These are phyloP conservation scores for Pyricularia sp. DNA, from an alignment of 2,329 filamentous ascomycete species.

Conservation along the genomic window DNA sequence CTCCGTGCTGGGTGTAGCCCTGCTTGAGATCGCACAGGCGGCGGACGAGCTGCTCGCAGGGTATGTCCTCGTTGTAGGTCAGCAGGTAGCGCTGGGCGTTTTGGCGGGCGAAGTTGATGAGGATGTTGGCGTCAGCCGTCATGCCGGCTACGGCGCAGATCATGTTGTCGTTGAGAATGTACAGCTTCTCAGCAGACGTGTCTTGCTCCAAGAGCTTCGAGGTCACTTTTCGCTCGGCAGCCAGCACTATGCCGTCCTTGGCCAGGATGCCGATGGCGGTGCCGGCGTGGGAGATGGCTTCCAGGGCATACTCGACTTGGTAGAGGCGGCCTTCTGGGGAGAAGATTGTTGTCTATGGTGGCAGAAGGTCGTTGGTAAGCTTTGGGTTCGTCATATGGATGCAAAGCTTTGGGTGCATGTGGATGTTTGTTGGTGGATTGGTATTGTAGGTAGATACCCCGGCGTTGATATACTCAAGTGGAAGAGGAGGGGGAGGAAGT, in stretches of 20 bases:
- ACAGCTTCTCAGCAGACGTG: constrained; percentile 99
- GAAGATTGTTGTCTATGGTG: constrained; percentile 91
- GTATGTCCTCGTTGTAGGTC: constrained; percentile 99
- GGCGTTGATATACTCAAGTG: background rate
- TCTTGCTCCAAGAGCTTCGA: constrained; percentile 99
- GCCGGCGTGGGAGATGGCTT: constrained; percentile 96
- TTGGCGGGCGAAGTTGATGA: constrained; percentile 99
- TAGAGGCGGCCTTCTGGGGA: constrained; percentile 97
- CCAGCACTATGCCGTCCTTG: constrained; percentile 95
- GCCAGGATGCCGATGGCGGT: constrained; percentile 95
- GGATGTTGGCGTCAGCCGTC: constrained; percentile 99
- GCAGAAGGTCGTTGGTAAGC: background rate
- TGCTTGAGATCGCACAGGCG: constrained; percentile 97
- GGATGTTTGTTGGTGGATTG: background rate
- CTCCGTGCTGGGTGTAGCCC: constrained; percentile 97
- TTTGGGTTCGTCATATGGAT: background rate
- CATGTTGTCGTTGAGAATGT: constrained; percentile 99
- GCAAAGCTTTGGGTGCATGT: background rate
- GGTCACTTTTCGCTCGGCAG: constrained; percentile 96
- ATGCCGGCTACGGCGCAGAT: constrained; percentile 98
- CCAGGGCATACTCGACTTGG: constrained; percentile 98
- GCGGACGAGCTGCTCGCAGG: constrained; percentile 96
- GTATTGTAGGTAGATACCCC: background rate
- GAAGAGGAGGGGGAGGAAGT: constrained; percentile 3
- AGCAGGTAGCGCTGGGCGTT: constrained; percentile 94